Evolutionary conservation across 148 eudicot species (phyloP), one percentile per base, ranked within the genome.

Genomic region (Salicornia ramosissima): DNA sequence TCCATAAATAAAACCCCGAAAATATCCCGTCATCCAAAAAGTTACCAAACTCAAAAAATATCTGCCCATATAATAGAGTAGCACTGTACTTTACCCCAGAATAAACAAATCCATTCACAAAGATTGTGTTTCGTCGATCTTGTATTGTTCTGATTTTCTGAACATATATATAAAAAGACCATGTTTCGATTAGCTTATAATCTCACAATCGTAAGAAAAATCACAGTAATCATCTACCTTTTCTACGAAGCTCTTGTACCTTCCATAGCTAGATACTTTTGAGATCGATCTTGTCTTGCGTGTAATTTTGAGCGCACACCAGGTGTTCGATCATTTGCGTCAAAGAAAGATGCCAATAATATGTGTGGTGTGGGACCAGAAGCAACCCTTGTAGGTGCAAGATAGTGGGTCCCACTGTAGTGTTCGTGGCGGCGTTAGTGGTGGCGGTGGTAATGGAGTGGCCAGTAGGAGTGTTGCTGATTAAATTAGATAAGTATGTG

Each of bases 391-490:
- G 90, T 74, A 66, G 96, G 81, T 92, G 97, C 72, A 87, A 81
- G 79, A 80, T 92, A 69, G 85, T 92, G 61, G 97, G 97, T 0
- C 97, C 97, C 16, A 92, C 96, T 3, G 29, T 89, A 0, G 96
- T 88, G 72, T 89, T 89, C 65, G n/a, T 89, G 71, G 92, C 88
- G 71, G 92, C 88, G 46, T 89, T 87, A 42, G 96, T 79, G 0
- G 86, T 70, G 64, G 83, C 93, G 57, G 97, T 93, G 50, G 64
- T 84, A 65, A 79, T 92, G 39, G 97, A 89, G 77, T 92, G 96
- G 97, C 97, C 97, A 62, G 70, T 92, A 25, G 97, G 97, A 21
- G 75, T 83, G 9, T 0, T 87, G 69, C n/a, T n/a, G n/a, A n/a
- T n/a, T n/a, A n/a, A n/a, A n/a, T n/a, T n/a, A n/a, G n/a, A n/a